Conservation (phyloP, 2,329 filamentous ascomycete species). For the Polychaeton citri region DNA sequence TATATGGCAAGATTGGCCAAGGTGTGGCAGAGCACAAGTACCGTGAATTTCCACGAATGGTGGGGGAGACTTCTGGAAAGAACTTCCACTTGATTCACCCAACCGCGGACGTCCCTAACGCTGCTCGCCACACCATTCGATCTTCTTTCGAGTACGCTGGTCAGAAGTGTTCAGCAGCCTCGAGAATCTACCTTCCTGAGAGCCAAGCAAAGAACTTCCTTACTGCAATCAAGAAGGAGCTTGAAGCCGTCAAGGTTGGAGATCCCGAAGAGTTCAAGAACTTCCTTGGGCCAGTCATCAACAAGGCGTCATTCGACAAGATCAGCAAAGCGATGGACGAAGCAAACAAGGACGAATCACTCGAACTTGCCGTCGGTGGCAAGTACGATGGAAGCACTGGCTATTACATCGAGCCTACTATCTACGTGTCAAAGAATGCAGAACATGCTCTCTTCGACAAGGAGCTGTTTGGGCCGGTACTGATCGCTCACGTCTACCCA, state of each 20-base stretch:
- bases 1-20: constrained; percentile 22
- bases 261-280: constrained; percentile 21
- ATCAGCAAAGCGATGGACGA: constrained; percentile 33
- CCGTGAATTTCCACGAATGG: constrained; percentile 30
- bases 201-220: constrained; percentile 23
- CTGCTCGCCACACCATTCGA: constrained; percentile 34
- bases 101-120: constrained; percentile 34
- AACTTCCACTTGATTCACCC: constrained; percentile 40
- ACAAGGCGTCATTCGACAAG: constrained; percentile 33
- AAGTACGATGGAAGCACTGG: constrained; percentile 24
- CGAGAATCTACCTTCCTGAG: constrained; percentile 23
- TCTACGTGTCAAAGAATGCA: constrained; percentile 30
- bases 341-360: constrained; percentile 28
- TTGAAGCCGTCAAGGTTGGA: constrained; percentile 17
- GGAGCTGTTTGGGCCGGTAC: constrained; percentile 38
- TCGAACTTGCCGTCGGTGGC: constrained; percentile 34
- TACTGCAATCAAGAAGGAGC: constrained; percentile 13
- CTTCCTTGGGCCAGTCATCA: constrained; percentile 39
- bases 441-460: constrained; percentile 32
- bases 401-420: constrained; percentile 30
- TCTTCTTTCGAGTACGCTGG: constrained; percentile 39
- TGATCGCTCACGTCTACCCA: constrained; percentile 36
- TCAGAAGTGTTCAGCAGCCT: constrained; percentile 40
- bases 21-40: constrained; percentile 19
- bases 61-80: constrained; percentile 41